Conservation (phyloP, 305 asterid genomes). For the Ruellia speciosa region DNA sequence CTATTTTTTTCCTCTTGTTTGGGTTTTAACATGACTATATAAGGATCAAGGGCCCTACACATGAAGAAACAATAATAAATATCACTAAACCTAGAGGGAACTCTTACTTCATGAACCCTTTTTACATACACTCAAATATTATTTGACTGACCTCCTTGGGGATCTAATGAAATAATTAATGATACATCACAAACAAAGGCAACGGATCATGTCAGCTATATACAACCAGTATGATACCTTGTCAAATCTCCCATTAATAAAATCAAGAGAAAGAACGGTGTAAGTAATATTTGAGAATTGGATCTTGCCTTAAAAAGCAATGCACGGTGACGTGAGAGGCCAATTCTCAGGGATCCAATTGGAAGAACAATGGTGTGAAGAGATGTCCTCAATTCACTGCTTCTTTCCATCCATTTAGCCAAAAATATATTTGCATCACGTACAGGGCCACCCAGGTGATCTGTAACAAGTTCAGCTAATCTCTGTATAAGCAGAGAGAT, state of each 20-base stretch:
- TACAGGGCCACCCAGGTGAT: conserved; percentile 90
- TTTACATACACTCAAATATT: neutral
- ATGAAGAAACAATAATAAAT: neutral
- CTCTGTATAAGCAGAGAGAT: conserved; percentile 63
- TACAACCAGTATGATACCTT: conserved; percentile 9
- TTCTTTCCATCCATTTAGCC: conserved; percentile 83
- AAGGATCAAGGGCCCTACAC: neutral
- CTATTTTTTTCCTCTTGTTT: neutral
- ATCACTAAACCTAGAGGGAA: neutral
- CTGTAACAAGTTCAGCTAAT: conserved; percentile 91
- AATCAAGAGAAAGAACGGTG: conserved; percentile 3
- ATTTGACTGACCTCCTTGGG: conserved; percentile 6
- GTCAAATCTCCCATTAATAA: conserved; percentile 10
- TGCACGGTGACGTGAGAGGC: conserved; percentile 96
- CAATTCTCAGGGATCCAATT: conserved; percentile 78
- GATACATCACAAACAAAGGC: conserved; percentile 16
- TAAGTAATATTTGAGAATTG: conserved; percentile 13
- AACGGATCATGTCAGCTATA: conserved; percentile 10
- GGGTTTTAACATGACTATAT: neutral
- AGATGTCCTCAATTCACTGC: conserved; percentile 74
- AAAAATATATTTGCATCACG: conserved; percentile 72
- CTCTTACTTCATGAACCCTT: neutral
- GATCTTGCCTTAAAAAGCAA: conserved; percentile 83
- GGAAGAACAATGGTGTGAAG: conserved; percentile 90
- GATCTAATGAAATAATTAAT: conserved; percentile 12